Conservation (phyloP, 352 stramenopile species). For the Phytophthora hybrid region DNA sequence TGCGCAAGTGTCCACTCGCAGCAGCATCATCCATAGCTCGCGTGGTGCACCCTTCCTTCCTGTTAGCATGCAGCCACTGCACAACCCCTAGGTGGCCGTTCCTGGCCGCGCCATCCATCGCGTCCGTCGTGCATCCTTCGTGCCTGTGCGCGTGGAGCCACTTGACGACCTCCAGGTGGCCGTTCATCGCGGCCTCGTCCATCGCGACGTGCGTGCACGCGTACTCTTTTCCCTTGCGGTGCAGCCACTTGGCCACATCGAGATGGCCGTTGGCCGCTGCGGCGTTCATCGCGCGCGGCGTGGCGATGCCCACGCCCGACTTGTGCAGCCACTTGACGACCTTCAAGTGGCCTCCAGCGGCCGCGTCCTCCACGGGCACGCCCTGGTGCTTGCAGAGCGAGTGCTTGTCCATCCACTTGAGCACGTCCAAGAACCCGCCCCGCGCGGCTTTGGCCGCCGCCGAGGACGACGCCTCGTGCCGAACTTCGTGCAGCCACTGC, state of each 20-base stretch:
- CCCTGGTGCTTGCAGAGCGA: conserved; percentile 34
- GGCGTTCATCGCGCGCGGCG: conserved; percentile 33
- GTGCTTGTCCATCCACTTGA: conserved; percentile 47
- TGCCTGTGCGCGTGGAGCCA: conserved; percentile 39
- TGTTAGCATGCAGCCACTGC: conserved; percentile 40
- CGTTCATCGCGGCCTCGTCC: conserved; percentile 50
- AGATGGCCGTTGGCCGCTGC: conserved; percentile 39
- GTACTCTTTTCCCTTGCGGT: conserved; percentile 34
- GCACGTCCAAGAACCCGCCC: conserved; percentile 35
- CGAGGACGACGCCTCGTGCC: conserved; percentile 35
- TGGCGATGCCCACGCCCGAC: conserved; percentile 32
- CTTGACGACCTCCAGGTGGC: conserved; percentile 45
- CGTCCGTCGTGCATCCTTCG: conserved; percentile 33
- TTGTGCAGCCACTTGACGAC: conserved; percentile 48
- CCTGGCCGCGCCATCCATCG: conserved; percentile 40
- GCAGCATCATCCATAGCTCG: conserved; percentile 52
- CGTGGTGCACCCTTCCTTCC: conserved; percentile 40
- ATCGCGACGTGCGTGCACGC: conserved; percentile 44
- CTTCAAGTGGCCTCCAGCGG: conserved; percentile 29
- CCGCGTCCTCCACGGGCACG: conserved; percentile 36
- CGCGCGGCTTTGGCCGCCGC: conserved; percentile 36
- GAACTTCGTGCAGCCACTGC: conserved; percentile 34
- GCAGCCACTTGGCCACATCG: conserved; percentile 42
- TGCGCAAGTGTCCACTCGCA: conserved; percentile 40
- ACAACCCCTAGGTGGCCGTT: conserved; percentile 43